A percentile compares a stretch with the other conserved stretches of the same genome.
These are phyloP conservation scores for Hericium rajendrae DNA, from an alignment of 768 basidiomycete species.

Conservation along the genomic window DNA sequence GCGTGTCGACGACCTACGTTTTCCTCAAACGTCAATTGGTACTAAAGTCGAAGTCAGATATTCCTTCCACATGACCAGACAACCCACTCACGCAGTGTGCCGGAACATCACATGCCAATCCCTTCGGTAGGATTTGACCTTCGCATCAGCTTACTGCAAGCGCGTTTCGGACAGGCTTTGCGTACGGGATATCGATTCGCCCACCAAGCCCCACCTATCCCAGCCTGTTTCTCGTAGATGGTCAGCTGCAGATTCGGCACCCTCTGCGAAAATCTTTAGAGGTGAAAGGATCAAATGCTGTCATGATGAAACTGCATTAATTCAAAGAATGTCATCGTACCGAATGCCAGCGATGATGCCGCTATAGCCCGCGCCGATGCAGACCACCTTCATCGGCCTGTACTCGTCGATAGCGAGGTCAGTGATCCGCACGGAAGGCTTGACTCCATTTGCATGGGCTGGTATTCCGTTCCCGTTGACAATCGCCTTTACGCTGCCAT, in stretches of 20 bases:
- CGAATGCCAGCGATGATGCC: slow-evolving; percentile 52
- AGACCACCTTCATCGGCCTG: slow-evolving; percentile 43
- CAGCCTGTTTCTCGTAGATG: slow-evolving; percentile 51
- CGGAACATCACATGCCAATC: slow-evolving; percentile 9
- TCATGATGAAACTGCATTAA: neutral
- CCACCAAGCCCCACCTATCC: slow-evolving; percentile 56
- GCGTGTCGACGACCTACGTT: slow-evolving; percentile 1
- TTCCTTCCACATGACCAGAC: neutral
- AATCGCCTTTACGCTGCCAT: too few relatives aligned
- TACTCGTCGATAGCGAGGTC: slow-evolving; percentile 42
- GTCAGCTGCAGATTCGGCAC: slow-evolving; percentile 44
- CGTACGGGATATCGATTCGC: slow-evolving; percentile 24
- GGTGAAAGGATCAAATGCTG: neutral
- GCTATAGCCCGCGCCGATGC: slow-evolving; percentile 51
- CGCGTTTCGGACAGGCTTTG: neutral
- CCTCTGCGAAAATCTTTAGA: slow-evolving; percentile 37
- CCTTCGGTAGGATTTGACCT: neutral
- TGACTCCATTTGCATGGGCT: neutral
- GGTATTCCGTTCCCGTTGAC: too few relatives aligned
- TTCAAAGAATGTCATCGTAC: slow-evolving; percentile 15
- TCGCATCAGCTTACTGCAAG: too few relatives aligned
- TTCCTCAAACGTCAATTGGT: slow-evolving; percentile 8
- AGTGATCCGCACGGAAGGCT: neutral
- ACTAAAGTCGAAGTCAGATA: neutral
- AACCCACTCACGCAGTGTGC: slow-evolving; percentile 4